These are phyloP conservation scores for Prillingera fragicola DNA, from an alignment of 1,284 basidiomycete genomes.

Conservation along the genomic window DNA sequence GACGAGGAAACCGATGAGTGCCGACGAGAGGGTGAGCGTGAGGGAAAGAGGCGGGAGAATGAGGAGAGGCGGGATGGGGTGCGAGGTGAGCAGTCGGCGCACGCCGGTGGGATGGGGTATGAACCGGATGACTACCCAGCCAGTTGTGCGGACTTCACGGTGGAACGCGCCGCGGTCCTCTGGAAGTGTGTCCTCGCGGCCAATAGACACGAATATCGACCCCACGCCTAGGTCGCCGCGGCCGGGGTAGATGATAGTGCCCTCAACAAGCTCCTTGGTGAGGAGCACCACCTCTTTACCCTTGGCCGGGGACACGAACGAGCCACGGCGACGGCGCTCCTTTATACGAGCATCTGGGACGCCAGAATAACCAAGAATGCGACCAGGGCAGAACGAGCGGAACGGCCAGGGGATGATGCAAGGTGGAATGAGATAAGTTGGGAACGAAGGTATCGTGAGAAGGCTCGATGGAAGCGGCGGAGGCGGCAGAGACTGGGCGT, in stretches of 20 bases:
- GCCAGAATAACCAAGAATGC: constrained; percentile 32
- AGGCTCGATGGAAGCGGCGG: constrained; percentile 27
- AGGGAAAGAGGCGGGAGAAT: constrained; percentile 42
- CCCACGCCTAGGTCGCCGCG: constrained; percentile 30
- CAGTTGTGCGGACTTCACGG: constrained; percentile 44
- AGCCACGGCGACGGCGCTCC: constrained; percentile 25
- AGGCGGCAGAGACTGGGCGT: constrained; percentile 37
- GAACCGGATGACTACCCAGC: constrained; percentile 47
- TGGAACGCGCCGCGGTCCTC: constrained; percentile 16
- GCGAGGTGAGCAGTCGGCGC: constrained; percentile 40
- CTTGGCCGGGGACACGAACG: constrained; percentile 23
- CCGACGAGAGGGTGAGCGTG: constrained; percentile 36
- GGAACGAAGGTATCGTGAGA: constrained; percentile 25
- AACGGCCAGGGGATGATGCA: constrained; percentile 44
- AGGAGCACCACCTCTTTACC: constrained; percentile 39
- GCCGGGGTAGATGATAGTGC: constrained; percentile 32
- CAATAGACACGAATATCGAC: constrained; percentile 40
- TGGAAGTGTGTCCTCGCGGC: constrained; percentile 35
- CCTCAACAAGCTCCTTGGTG: constrained; percentile 41
- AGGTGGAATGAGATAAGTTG: constrained; percentile 30
- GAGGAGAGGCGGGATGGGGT: constrained; percentile 41
- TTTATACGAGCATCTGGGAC: constrained; percentile 20
- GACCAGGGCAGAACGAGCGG: constrained; percentile 37
- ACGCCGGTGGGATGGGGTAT: constrained; percentile 43
- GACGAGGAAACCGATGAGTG: constrained; percentile 36